Percentiles rank a stretch among this genome's conserved stretches.
Conservation (phyloP, 1,139 yeast genomes). For the Debaryomyces coudertii region DNA sequence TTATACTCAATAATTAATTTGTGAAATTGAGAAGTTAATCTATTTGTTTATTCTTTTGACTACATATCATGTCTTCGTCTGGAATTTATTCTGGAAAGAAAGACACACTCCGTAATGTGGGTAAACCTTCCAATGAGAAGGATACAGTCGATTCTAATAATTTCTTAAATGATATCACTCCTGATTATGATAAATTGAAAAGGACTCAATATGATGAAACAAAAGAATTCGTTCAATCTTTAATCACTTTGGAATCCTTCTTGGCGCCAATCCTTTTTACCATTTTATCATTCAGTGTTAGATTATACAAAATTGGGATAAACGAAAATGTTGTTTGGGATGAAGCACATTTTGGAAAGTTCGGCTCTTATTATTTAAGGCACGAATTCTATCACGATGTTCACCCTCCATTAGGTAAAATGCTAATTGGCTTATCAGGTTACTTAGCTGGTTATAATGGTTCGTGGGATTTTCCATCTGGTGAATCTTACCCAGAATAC, state of each 20-base stretch:
- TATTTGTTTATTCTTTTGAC: neutral
- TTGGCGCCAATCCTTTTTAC: constrained; percentile 55
- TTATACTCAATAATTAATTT: constrained; percentile 7
- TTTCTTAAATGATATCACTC: constrained; percentile 18
- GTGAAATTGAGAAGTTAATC: neutral
- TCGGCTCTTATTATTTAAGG: constrained; percentile 89
- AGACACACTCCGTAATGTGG: constrained; percentile 26
- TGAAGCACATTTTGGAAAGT: constrained; percentile 85
- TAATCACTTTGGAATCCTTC: constrained; percentile 36
- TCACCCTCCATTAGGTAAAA: constrained; percentile 97
- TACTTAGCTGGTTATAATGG: constrained; percentile 95
- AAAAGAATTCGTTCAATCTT: constrained; percentile 35
- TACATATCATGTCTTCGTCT: constrained; percentile 28
- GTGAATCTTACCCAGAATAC: constrained; percentile 81
- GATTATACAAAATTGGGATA: constrained; percentile 55
- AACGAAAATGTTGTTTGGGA: constrained; percentile 64
- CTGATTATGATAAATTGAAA: constrained; percentile 27
- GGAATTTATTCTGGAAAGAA: constrained; percentile 25
- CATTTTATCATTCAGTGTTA: constrained; percentile 48
- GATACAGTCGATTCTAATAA: constrained; percentile 16
- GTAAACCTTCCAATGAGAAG: constrained; percentile 10
- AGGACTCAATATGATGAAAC: constrained; percentile 34
- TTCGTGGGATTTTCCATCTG: constrained; percentile 91
- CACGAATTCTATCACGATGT: constrained; percentile 97
- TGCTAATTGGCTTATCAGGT: constrained; percentile 95